Percentiles rank a stretch among this genome's conserved stretches.
Evolutionary conservation across 345 rosid species (phyloP).

Genomic region (Raphanus raphanistrum): DNA sequence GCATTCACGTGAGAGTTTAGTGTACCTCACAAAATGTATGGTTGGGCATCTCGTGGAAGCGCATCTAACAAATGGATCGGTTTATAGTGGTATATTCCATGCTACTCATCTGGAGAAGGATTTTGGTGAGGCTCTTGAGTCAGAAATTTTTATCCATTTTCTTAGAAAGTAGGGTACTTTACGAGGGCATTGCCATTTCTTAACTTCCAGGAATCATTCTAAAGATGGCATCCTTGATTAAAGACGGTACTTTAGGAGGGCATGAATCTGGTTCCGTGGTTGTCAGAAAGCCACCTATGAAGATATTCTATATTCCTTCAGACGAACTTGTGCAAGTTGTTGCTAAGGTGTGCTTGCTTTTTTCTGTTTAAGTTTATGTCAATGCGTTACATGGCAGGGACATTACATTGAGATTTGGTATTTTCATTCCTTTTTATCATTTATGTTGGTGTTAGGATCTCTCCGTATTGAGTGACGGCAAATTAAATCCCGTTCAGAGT

Average conservation of each 20-base stretch:
- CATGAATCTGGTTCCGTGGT: not conserved
- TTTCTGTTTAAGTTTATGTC: not conserved
- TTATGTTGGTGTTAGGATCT: not conserved
- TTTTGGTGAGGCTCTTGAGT: not conserved
- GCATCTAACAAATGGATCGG: not conserved
- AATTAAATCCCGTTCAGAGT: not conserved
- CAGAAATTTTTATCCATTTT: not conserved
- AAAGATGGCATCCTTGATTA: not conserved
- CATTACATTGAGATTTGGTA: not conserved
- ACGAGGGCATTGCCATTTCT: not conserved
- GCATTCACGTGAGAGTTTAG: not conserved
- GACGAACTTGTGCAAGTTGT: not conserved
- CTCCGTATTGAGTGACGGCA: not conserved
- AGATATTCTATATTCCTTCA: not conserved
- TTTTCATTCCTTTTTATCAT: not conserved
- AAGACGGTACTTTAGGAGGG: not conserved
- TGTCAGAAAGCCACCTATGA: not conserved
- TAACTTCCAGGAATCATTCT: not conserved
- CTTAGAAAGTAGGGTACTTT: not conserved
- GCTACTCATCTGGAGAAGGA: not conserved
- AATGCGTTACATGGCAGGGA: not conserved
- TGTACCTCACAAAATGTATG: not conserved
- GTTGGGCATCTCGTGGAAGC: not conserved
- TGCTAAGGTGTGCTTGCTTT: not conserved
- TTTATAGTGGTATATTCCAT: not conserved